Conservation (phyloP, 805 yeast species). For the Kurtzmaniella fragi region DNA sequence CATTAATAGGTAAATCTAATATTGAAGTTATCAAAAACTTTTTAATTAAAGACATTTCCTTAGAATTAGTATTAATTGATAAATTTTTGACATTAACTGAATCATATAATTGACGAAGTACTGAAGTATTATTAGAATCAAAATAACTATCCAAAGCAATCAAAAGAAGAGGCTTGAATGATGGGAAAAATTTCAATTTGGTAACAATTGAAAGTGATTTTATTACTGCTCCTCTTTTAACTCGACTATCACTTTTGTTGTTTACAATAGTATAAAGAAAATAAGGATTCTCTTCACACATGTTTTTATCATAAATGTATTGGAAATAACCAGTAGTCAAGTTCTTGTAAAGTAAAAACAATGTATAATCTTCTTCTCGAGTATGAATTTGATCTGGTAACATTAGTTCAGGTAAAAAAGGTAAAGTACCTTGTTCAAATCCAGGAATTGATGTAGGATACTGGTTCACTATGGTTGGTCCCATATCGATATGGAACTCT, state of each 20-base stretch:
- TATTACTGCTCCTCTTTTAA: conserved; percentile 55
- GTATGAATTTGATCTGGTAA: conserved; percentile 59
- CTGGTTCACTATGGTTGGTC: conserved; percentile 61
- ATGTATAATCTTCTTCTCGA: conserved; percentile 53
- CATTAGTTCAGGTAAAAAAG: conserved; percentile 49
- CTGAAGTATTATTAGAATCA: conserved; percentile 12
- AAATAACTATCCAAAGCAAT: conserved; percentile 49
- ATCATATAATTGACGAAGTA: conserved; percentile 23
- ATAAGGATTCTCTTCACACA: conserved; percentile 38
- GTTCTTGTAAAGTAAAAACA: conserved; percentile 47
- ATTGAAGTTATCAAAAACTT: conserved; percentile 37
- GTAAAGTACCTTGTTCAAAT: conserved; percentile 23
- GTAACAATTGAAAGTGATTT: conserved; percentile 59
- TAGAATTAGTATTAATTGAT: conserved; percentile 7
- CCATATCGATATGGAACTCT: conserved; percentile 74
- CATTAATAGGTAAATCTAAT: conserved; percentile 37
- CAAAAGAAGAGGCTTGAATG: conserved; percentile 54
- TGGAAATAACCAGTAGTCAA: conserved; percentile 34
- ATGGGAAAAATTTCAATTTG: conserved; percentile 44
- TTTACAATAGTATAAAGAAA: conserved; percentile 53
- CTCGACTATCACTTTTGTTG: conserved; percentile 40
- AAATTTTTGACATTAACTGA: conserved; percentile 30
- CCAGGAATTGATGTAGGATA: conserved; percentile 30
- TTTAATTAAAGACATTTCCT: conserved; percentile 25
- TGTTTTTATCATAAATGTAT: conserved; percentile 24